Evolutionary conservation across 2,329 filamentous ascomycete genomes (phyloP), one percentile per base, ranked within the genome.

Genomic region (Orbilia blumenaviensis): DNA sequence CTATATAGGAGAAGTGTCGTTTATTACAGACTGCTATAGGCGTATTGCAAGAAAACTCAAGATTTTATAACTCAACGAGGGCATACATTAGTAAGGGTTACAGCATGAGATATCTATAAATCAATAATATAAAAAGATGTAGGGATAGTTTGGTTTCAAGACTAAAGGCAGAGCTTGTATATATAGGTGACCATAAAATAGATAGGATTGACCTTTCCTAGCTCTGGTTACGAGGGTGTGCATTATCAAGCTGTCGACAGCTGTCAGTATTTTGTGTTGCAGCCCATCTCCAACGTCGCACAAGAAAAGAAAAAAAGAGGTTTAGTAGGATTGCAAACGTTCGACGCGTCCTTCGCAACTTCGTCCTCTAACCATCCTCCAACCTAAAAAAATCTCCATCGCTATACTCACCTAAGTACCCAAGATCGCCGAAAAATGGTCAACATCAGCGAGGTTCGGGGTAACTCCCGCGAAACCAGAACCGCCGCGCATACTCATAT

Each of bases 401-500:
- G 25, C 44, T 34, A 54, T 48, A 36, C 27, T 44, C 41, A 42
- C 16, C 56, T 29, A 44, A 3, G 10, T 42, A 46, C 38, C 41
- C 29, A n/a, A 34, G 41, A 62, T 23, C 18, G 21, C 25, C 2
- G 0, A n/a, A 46, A 78, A 77, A 41, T 73, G 62, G 52, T 68
- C 25, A 52, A 79, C 73, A 58, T 64, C 60, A 60, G 77, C 61
- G 41, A 78, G 78, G 56, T 68, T 21, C 23, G 56, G 66, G 32
- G 58, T 61, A 61, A 44, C 58, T 48, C 42, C 69, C 16, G 80
- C 18, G 46, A 77, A 23, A 95, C 96, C 85, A 90, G 95, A 82
- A 99, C 95, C 54, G 94, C 95, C 77, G 92, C 94, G 80, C 95
- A 99, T 85, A 97, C 94, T 63, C 95, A 99, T 84, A 99, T 99